These are phyloP conservation scores for Fusarium palustre DNA, from an alignment of 2,329 filamentous ascomycete genomes.

Conservation along the genomic window DNA sequence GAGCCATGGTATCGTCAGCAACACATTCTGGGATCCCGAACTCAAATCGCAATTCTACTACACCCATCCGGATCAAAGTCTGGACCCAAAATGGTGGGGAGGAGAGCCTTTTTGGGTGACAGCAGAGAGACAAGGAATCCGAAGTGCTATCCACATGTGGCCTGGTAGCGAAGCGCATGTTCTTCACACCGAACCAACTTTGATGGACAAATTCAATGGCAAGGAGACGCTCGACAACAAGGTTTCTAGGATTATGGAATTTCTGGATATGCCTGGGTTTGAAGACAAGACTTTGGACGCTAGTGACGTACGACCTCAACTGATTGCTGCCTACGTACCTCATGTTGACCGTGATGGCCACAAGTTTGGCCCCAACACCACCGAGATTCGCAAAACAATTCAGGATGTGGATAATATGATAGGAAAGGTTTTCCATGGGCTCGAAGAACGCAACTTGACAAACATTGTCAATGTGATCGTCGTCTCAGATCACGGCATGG, in stretches of 20 bases:
- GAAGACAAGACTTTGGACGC: constrained; percentile 65
- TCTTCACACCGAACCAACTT: constrained; percentile 77
- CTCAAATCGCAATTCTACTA: constrained; percentile 87
- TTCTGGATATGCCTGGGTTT: constrained; percentile 83
- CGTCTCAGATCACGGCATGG: constrained; percentile 99
- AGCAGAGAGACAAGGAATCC: constrained; percentile 83
- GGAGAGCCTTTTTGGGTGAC: constrained; percentile 96
- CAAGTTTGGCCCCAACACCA: constrained; percentile 92
- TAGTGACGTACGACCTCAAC: constrained; percentile 77
- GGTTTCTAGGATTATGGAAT: constrained; percentile 80
- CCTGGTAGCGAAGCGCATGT: constrained; percentile 94
- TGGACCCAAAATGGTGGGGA: constrained; percentile 93
- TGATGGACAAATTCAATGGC: constrained; percentile 86
- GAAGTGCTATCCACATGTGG: constrained; percentile 96
- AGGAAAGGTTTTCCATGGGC: constrained; percentile 76
- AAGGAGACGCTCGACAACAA: constrained; percentile 80
- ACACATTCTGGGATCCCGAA: constrained; percentile 91
- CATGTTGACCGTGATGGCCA: constrained; percentile 92
- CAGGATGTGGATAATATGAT: constrained; percentile 85
- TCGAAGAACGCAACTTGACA: constrained; percentile 86
- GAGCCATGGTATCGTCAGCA: constrained; percentile 91
- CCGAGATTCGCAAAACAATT: constrained; percentile 85
- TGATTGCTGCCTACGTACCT: constrained; percentile 95
- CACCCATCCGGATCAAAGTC: constrained; percentile 78
- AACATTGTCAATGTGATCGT: constrained; percentile 92